These are phyloP conservation scores for Neurospora sublineolata DNA, from an alignment of 495 filamentous ascomycete genomes.

Conservation along the genomic window DNA sequence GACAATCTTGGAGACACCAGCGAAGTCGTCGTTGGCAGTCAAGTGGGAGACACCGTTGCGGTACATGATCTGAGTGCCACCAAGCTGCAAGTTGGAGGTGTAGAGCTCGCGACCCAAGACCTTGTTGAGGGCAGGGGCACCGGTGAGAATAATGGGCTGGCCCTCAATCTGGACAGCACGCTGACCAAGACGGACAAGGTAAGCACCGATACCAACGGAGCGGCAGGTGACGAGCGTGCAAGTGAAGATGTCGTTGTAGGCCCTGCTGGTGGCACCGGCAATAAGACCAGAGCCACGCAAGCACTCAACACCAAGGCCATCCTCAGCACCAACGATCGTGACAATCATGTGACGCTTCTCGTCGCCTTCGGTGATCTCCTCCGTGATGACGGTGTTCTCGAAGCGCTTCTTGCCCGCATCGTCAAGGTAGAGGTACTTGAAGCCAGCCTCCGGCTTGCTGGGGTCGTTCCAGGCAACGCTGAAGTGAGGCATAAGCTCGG, in stretches of 20 bases:
- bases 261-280: conserved; percentile 90
- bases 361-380: conserved; percentile 71
- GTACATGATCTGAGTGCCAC: conserved; percentile 99
- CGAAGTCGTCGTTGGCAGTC: conserved; percentile 95
- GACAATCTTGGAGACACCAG: conserved; percentile 94
- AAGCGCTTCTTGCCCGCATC: conserved; percentile 79
- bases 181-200: conserved; percentile 93
- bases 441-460: conserved; percentile 73
- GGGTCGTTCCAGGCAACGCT: conserved; percentile 90
- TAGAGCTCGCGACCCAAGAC: conserved; percentile 95
- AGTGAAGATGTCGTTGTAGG: conserved; percentile 98
- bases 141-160: conserved; percentile 97
- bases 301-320: conserved; percentile 95
- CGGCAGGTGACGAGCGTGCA: conserved; percentile 96
- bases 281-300: conserved; percentile 94
- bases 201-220: conserved; percentile 95
- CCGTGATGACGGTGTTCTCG: conserved; percentile 82
- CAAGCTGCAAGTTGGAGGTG: conserved; percentile 95
- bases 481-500: conserved; percentile 94
- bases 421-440: conserved; percentile 97
- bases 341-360: conserved; percentile 90
- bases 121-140: conserved; percentile 96
- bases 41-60: conserved; percentile 98
- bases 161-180: conserved; percentile 98
- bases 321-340: conserved; percentile 86